These are phyloP conservation scores for Clavispora vitiphila DNA, from an alignment of 805 yeast species.

Conservation along the genomic window DNA sequence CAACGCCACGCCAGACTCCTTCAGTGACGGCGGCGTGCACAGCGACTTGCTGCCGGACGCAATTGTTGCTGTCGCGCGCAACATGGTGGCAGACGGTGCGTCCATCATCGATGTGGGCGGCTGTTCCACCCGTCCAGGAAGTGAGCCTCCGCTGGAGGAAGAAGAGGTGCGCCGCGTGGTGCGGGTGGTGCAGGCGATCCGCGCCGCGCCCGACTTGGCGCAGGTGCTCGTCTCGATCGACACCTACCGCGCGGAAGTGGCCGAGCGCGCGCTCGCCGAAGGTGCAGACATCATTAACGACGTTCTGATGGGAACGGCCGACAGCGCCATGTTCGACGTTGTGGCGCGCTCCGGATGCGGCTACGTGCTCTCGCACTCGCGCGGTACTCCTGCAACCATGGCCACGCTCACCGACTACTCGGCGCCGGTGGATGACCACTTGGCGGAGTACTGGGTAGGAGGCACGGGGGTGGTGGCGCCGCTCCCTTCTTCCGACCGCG, in stretches of 20 bases:
- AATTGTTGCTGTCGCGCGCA: constrained; percentile 42
- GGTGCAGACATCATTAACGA: constrained; percentile 95
- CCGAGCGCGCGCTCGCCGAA: constrained; percentile 55
- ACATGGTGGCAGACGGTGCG: constrained; percentile 58
- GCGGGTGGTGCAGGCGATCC: constrained; percentile 61
- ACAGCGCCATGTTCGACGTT: constrained; percentile 57
- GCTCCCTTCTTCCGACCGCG: constrained; percentile 17
- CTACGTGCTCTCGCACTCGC: constrained; percentile 74
- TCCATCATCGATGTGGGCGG: constrained; percentile 89
- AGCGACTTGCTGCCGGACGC: constrained; percentile 27
- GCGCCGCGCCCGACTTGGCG: constrained; percentile 37
- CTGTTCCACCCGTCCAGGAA: constrained; percentile 83
- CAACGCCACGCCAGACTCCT: constrained; percentile 91
- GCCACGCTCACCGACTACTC: constrained; percentile 49
- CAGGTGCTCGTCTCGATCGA: constrained; percentile 71
- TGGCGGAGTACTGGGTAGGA: constrained; percentile 31
- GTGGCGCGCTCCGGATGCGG: constrained; percentile 71
- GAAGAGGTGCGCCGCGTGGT: constrained; percentile 70
- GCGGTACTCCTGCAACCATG: constrained; percentile 83
- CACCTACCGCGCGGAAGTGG: constrained; percentile 77
- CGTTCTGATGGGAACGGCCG: constrained; percentile 75
- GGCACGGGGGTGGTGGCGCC: constrained; percentile 9
- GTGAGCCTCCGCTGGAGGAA: constrained; percentile 52
- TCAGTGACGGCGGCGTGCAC: constrained; percentile 77
- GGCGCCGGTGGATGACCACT: constrained; percentile 29